Evolutionary conservation across 2,329 filamentous ascomycete genomes (phyloP).

Genomic region (Pseudogymnoascus pannorum): DNA sequence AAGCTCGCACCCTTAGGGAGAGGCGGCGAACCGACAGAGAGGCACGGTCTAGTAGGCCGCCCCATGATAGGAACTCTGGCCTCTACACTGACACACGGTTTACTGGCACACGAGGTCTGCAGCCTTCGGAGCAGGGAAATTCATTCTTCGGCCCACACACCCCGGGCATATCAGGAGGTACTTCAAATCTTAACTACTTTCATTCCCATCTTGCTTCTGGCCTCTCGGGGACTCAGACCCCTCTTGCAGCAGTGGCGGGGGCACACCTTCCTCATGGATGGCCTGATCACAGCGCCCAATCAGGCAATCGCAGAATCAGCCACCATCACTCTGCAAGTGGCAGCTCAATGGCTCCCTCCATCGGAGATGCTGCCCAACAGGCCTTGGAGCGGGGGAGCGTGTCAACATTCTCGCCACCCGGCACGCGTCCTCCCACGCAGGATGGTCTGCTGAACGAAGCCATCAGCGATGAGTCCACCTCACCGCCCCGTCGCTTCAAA

Average conservation of each 20-base stretch:
- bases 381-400: conserved; percentile 54
- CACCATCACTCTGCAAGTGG: conserved; percentile 26
- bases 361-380: conserved; percentile 35
- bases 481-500: conserved; percentile 48
- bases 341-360: conserved; percentile 25
- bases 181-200: conserved; percentile 74
- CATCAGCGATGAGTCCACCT: conserved; percentile 24
- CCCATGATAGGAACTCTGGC: conserved; percentile 19
- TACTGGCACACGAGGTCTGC: conserved; percentile 25
- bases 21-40: conserved; percentile 30
- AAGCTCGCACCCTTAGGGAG: conserved; percentile 26
- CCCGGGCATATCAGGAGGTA: conserved; percentile 61
- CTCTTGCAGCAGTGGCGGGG: conserved; percentile 70
- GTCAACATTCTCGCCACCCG: conserved; percentile 52
- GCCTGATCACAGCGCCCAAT: conserved; percentile 28
- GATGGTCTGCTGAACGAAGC: conserved; percentile 35
- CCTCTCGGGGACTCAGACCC: conserved; percentile 69
- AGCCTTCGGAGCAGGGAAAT: conserved; percentile 38
- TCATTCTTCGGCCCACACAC: conserved; percentile 54
- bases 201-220: conserved; percentile 67
- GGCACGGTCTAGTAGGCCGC: conserved; percentile 27
- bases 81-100: conserved; percentile 36
- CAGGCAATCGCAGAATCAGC: conserved; percentile 15
- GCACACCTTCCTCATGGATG: conserved; percentile 53
- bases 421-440: conserved; percentile 51